Conservation (phyloP, 352 stramenopile genomes). For the Hyaloperonospora arabidopsidis region DNA sequence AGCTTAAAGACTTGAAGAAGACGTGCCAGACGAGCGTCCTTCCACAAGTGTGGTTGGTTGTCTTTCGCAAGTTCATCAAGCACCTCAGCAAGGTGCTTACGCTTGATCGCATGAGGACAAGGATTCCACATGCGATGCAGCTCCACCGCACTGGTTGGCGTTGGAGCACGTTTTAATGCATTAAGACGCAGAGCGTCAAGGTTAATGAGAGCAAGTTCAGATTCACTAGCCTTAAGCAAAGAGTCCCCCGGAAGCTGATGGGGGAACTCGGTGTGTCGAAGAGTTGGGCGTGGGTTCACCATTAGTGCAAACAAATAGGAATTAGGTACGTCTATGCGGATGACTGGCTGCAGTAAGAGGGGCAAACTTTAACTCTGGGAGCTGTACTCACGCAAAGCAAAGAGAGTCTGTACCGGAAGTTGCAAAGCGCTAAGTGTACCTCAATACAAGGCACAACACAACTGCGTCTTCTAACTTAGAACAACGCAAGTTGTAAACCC, state of each 20-base stretch:
- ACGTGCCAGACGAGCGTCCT: neutral
- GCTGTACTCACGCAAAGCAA: too few species aligned
- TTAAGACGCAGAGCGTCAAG: neutral
- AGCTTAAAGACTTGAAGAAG: neutral
- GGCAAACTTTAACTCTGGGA: too few species aligned
- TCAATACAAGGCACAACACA: too few species aligned
- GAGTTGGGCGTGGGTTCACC: too few species aligned
- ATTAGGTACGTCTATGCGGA: too few species aligned
- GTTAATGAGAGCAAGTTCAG: neutral
- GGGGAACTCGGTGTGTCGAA: neutral
- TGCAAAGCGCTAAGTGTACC: too few species aligned
- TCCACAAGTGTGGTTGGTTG: neutral
- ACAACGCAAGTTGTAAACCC: neutral
- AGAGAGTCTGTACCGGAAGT: too few species aligned
- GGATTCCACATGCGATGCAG: conserved; percentile 5
- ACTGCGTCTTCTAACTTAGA: neutral
- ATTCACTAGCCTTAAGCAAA: neutral
- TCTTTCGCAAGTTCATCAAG: neutral
- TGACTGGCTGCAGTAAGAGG: too few species aligned
- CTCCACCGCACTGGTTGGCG: neutral
- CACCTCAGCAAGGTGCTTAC: neutral
- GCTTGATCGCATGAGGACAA: neutral
- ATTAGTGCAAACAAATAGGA: too few species aligned
- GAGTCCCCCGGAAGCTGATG: neutral
- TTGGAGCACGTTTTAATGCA: neutral